These are phyloP conservation scores for Salix udensis DNA, from an alignment of 345 rosid species.

Conservation along the genomic window DNA sequence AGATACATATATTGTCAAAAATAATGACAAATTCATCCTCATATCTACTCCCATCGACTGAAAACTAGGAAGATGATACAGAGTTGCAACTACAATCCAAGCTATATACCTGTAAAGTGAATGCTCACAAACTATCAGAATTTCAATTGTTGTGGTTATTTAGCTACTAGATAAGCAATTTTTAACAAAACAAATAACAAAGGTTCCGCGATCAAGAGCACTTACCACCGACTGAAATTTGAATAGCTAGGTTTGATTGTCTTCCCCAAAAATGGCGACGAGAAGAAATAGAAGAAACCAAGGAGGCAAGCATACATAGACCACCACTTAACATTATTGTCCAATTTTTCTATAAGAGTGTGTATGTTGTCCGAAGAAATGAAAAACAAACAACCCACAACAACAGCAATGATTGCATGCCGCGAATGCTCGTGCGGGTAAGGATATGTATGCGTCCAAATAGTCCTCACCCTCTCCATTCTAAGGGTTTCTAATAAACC, in stretches of 20 bases:
- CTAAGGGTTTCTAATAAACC: slow-evolving; percentile 52
- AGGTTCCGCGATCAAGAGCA: slow-evolving; percentile 5
- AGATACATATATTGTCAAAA: slow-evolving; percentile 75
- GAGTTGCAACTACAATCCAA: slow-evolving; percentile 96
- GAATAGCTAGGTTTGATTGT: slow-evolving; percentile 93
- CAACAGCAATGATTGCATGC: slow-evolving; percentile 92
- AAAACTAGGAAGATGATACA: slow-evolving; percentile 98
- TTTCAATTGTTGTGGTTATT: not conserved
- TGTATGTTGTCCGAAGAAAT: slow-evolving; percentile 97
- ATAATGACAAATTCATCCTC: slow-evolving; percentile 98
- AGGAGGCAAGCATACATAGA: slow-evolving; percentile 97
- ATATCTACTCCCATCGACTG: slow-evolving; percentile 98
- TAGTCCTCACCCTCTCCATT: slow-evolving; percentile 92
- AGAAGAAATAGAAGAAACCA: slow-evolving; percentile 98
- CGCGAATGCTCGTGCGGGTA: slow-evolving; percentile 99
- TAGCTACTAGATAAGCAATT: not conserved
- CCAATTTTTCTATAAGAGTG: slow-evolving; percentile 86
- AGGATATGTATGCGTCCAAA: slow-evolving; percentile 76
- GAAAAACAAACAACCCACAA: slow-evolving; percentile 87
- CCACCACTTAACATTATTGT: slow-evolving; percentile 93
- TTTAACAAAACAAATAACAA: not conserved
- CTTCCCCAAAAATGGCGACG: slow-evolving; percentile 94
- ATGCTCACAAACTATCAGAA: not conserved
- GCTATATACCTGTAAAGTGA: slow-evolving; percentile 75
- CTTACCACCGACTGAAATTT: slow-evolving; percentile 95